A percentile compares a stretch with the other conserved stretches of the same genome.
phyloP scores from a whole-genome alignment of 139 green algal species.

The Picocystis salinarum region DNA sequence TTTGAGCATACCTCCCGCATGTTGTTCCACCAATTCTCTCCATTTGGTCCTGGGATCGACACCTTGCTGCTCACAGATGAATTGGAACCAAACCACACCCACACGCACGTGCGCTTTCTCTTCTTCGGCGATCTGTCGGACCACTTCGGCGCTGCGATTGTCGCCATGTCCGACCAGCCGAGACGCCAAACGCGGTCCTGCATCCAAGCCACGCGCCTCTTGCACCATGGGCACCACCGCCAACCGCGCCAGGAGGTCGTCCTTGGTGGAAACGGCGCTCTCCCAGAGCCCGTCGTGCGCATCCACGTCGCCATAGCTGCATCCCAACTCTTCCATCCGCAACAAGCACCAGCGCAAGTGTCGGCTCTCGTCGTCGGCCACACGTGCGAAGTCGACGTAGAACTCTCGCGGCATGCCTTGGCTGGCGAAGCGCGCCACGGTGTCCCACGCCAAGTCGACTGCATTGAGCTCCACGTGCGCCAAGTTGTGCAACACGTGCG shows the following conservation, averaged over 20 bases:
- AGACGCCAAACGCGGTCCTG: slow-evolving; percentile 25
- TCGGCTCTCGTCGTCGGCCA: slow-evolving; percentile 59
- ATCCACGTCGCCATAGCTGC: slow-evolving; percentile 43
- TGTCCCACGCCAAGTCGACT: slow-evolving; percentile 74
- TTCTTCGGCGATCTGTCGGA: slow-evolving; percentile 40
- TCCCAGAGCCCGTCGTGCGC: slow-evolving; percentile 66
- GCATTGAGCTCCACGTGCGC: slow-evolving; percentile 69
- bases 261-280: slow-evolving; percentile 12
- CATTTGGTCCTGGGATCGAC: slow-evolving; percentile 1
- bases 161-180: slow-evolving; percentile 42
- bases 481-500: slow-evolving; percentile 40
- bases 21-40: background rate
- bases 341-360: slow-evolving; percentile 43
- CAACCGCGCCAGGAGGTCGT: slow-evolving; percentile 29
- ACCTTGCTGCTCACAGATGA: slow-evolving; percentile 6
- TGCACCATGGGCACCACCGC: slow-evolving; percentile 63
- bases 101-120: slow-evolving; percentile 58
- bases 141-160: slow-evolving; percentile 37
- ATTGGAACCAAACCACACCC: slow-evolving; percentile 22
- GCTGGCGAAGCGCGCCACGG: slow-evolving; percentile 38
- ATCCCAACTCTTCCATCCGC: slow-evolving; percentile 33
- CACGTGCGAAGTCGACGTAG: slow-evolving; percentile 57
- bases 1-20: background rate
- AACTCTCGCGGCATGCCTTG: slow-evolving; percentile 25
- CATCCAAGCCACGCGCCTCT: slow-evolving; percentile 46